Evolutionary conservation across 306 rosid genomes (phyloP).

Genomic region (Mimosa bimucronata): DNA sequence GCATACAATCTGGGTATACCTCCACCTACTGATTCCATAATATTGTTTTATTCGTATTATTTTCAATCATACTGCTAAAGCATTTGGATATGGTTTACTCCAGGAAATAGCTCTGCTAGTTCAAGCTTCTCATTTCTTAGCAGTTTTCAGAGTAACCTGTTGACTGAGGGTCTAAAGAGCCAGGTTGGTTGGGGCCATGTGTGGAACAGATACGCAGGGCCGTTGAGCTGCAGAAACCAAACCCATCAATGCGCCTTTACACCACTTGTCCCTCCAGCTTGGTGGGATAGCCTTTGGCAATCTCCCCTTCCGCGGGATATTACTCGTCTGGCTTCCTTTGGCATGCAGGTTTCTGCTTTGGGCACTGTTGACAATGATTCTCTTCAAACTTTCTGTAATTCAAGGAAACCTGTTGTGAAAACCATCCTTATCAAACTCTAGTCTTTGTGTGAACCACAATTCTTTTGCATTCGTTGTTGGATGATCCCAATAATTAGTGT

Average conservation of each 20-base stretch:
- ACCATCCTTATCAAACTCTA: conserved; percentile 61
- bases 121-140: conserved; percentile 71
- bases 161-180: conserved; percentile 74
- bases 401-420: conserved; percentile 65
- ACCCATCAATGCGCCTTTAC: conserved; percentile 76
- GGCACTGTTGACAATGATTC: conserved; percentile 65
- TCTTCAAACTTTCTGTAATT: conserved; percentile 64
- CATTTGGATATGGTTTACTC: conserved; percentile 25
- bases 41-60: neutral
- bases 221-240: conserved; percentile 76
- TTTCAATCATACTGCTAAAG: conserved; percentile 29
- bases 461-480: conserved; percentile 38
- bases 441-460: conserved; percentile 31
- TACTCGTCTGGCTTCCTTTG: conserved; percentile 64
- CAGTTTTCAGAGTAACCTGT: conserved; percentile 81
- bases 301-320: conserved; percentile 80
- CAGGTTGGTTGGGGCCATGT: conserved; percentile 98
- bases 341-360: conserved; percentile 60
- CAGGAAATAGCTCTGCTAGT: conserved; percentile 62
- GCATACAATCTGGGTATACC: conserved; percentile 67
- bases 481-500: conserved; percentile 37
- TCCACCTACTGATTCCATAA: neutral
- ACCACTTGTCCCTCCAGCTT: conserved; percentile 83
- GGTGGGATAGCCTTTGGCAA: conserved; percentile 97
- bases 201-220: conserved; percentile 94